These are phyloP conservation scores for Hexamita inflata DNA, from an alignment of 208 protist genomes.

Conservation along the genomic window DNA sequence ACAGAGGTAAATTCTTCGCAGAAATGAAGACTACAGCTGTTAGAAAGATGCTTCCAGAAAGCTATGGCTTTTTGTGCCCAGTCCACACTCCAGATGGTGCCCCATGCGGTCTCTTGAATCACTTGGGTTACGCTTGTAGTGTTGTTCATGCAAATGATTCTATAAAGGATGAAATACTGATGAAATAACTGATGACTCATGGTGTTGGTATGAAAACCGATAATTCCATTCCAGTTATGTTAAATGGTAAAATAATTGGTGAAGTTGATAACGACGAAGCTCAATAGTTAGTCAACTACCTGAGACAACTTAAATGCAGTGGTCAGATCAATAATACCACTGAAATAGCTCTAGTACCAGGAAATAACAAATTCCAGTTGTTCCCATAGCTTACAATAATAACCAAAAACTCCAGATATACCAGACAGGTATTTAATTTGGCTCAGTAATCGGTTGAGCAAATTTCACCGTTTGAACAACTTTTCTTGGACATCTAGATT, in stretches of 20 bases:
- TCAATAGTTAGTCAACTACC: background rate
- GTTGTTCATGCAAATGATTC: background rate
- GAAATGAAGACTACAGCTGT: conserved; percentile 73
- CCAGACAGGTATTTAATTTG: conserved; percentile 11
- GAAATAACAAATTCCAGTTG: background rate
- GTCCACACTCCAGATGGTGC: conserved; percentile 99
- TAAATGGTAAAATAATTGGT: conserved; percentile 47
- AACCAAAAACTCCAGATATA: background rate
- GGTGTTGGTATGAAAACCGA: background rate
- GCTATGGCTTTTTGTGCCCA: conserved; percentile 97
- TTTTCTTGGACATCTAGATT: conserved; percentile 83
- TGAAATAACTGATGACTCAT: background rate
- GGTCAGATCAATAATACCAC: background rate
- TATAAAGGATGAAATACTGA: background rate
- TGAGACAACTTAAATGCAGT: background rate
- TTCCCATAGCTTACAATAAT: background rate
- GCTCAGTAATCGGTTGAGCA: conserved; percentile 40
- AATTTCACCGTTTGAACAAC: conserved; percentile 88
- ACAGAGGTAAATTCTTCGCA: conserved; percentile 85
- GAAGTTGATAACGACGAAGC: background rate
- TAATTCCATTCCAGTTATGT: conserved; percentile 37
- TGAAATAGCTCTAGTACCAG: background rate
- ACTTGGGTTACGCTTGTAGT: conserved; percentile 60
- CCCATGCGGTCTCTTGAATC: conserved; percentile 96
- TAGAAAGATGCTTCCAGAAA: conserved; percentile 89